Base-by-base conservation (phyloP, 106 monocot species). In the Alisma plantagoaquatica region DNA sequence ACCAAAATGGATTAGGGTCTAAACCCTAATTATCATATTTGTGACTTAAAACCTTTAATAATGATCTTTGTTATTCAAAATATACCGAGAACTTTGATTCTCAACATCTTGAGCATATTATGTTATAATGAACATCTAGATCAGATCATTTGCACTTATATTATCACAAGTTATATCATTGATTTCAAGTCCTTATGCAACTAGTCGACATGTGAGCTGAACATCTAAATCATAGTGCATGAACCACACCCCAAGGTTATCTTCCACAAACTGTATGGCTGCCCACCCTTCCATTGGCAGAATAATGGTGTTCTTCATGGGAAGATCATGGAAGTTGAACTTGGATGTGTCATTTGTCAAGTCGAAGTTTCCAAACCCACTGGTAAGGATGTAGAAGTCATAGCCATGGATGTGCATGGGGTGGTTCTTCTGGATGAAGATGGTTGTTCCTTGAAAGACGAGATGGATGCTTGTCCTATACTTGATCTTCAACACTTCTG, bases 151-250 rank as follows among this genome's bases (percentile, higher is more conserved):
- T n/a, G n/a, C n/a, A n/a, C n/a, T n/a, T n/a, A n/a, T n/a, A n/a
- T n/a, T n/a, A n/a, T n/a, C n/a, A n/a, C n/a, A n/a, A n/a, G n/a
- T n/a, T n/a, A n/a, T n/a, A n/a, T n/a, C n/a, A n/a, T n/a, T n/a
- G n/a, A n/a, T n/a, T n/a, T n/a, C n/a, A n/a, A n/a, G n/a, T n/a
- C n/a, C n/a, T n/a, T n/a, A n/a, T n/a, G n/a, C n/a, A 31, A 59
- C 70, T 31, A 76, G 35, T 1, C 76, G 70, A 70, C 76, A 76
- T 14, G 54, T 76, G 14, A 70, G 65, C 28, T 76, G 76, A 29
- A 55, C 55, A 11, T 77, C 71, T 29, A 76, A 42, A 61, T 76
- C 65, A 48, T 65, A 76, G 29, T 76, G 75, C 75, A 76, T 60
- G 27, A 76, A 49, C 75, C 75, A 69, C 3, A 64, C 69, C 30